phyloP scores from a whole-genome alignment of 2,329 filamentous ascomycete species.

The Cladophialophora psammophila region DNA sequence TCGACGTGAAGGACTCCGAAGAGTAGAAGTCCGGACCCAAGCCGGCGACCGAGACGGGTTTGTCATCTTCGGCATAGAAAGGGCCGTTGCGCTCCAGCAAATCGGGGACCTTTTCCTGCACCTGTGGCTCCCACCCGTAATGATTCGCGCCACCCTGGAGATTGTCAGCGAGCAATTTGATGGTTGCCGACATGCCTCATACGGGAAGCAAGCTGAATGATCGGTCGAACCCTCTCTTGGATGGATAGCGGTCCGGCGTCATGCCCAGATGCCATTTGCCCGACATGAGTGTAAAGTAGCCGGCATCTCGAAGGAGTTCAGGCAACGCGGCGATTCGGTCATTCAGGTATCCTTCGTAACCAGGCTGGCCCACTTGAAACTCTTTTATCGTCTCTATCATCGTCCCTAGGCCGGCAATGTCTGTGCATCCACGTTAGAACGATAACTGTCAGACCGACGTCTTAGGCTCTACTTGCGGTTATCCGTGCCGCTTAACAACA shows the following conservation, averaged over 20 bases:
- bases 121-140: constrained; percentile 46
- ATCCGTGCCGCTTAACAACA: constrained; percentile 47
- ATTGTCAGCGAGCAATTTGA: constrained; percentile 1
- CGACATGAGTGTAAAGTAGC: constrained; percentile 48
- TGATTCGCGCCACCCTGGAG: constrained; percentile 44
- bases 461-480: constrained; percentile 26
- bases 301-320: constrained; percentile 46
- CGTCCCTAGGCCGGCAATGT: constrained; percentile 46
- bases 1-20: constrained; percentile 27
- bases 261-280: constrained; percentile 51
- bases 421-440: constrained; percentile 36
- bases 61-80: constrained; percentile 31
- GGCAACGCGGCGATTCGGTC: constrained; percentile 46
- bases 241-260: constrained; percentile 41
- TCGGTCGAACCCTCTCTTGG: constrained; percentile 44
- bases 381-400: constrained; percentile 44
- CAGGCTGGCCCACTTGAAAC: constrained; percentile 40
- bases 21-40: constrained; percentile 31
- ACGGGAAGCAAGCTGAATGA: constrained; percentile 42
- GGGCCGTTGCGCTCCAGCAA: constrained; percentile 21
- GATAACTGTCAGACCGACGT: background rate
- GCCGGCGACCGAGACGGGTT: constrained; percentile 5
- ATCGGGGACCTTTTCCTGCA: constrained; percentile 24
- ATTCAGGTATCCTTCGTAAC: constrained; percentile 43
- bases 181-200: background rate